Conservation (phyloP, 768 basidiomycete genomes). For the Mycena vitilis region DNA sequence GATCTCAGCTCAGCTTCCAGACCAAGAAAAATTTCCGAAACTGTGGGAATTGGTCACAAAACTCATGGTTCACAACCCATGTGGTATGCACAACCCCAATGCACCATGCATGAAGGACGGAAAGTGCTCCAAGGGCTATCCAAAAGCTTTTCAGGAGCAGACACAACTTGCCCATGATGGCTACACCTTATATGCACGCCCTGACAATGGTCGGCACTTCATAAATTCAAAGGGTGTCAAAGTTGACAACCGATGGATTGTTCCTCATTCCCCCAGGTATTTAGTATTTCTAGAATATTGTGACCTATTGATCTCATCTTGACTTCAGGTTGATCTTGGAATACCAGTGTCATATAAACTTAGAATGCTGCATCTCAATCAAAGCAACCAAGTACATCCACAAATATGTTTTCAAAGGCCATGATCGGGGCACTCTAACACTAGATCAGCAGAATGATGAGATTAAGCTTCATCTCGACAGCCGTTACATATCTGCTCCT, state of each 20-base stretch:
- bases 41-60: conserved; percentile 37
- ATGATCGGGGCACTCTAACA: not conserved
- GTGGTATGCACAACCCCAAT: conserved; percentile 39
- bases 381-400: conserved; percentile 38
- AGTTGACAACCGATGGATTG: conserved; percentile 46
- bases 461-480: not conserved
- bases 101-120: conserved; percentile 51
- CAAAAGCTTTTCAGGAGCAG: conserved; percentile 44
- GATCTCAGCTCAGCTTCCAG: conserved; percentile 52
- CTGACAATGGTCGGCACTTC: conserved; percentile 29
- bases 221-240: not conserved
- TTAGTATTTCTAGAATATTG: too few relatives aligned
- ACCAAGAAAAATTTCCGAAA: conserved; percentile 42
- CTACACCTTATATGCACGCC: conserved; percentile 49
- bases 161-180: conserved; percentile 49
- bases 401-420: conserved; percentile 17
- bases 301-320: too few relatives aligned
- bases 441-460: conserved; percentile 43
- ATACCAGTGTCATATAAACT: conserved; percentile 55
- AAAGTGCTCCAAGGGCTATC: conserved; percentile 51
- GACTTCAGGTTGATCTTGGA: too few relatives aligned
- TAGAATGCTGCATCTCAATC: conserved; percentile 49
- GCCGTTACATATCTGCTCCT: conserved; percentile 6
- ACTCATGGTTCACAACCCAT: conserved; percentile 59
- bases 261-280: conserved; percentile 51